Base-by-base conservation (phyloP, 2,329 filamentous ascomycete species). In the Aspergillus pseudoglaucus region DNA sequence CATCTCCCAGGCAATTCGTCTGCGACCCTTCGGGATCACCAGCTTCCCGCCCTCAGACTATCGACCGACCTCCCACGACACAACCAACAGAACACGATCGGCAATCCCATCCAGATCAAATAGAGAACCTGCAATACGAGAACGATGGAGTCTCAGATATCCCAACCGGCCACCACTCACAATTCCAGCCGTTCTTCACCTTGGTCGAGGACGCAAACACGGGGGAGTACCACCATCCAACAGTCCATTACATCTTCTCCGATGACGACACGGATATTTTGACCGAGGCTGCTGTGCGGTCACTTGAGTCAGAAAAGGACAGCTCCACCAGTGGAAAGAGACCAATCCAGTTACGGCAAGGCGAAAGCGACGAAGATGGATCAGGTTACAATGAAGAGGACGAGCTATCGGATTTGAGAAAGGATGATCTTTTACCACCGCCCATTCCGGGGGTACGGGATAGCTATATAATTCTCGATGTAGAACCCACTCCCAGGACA, bases 211-310 rank as follows among this genome's bases (percentile, higher is more conserved):
- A 95, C 66, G 71, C 78, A 9, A 79, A 81, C n/a, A 84, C 81
- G 7, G 79, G 82, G 58, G 81, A 87, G 41, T 87, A 88, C 52
- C 78, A 88, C 59, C 90, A 97, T 65, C 93, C 91, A 1, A 83
- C 81, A 46, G 83, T 95, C 1, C 89, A 91, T 71, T 97, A 97
- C 72, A 80, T 97, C 61, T 97, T 98, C 73, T 81, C 82, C 58
- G 90, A 97, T 67, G 93, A 97, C 68, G 90, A 96, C 62, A 80
- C 83, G 2, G 86, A 90, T 42, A 74, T 87, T 40, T 75, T 95
- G 33, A 86, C 86, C 1, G 77, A 82, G 33, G 83, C 86, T 2
- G 77, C 78, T 4, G 67, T 84, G 50, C 74, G 75, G 30, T 75
- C 76, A 17, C 64, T 83, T 67, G 68, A 80, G 64, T 46, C 72